Conservation (phyloP, 345 rosid species). For the Linum tenue region DNA sequence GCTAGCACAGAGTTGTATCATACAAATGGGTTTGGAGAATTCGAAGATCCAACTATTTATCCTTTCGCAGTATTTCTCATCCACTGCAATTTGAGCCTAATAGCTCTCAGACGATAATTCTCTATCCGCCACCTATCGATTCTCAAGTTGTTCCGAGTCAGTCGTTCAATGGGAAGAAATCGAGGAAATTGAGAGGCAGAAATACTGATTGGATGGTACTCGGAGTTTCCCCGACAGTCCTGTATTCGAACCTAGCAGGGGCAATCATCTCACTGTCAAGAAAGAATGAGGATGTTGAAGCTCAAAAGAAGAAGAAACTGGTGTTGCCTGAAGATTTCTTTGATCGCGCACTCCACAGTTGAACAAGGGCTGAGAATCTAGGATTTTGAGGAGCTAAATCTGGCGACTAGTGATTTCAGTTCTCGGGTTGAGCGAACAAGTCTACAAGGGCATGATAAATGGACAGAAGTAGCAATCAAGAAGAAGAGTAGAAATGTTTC, state of each 20-base stretch:
- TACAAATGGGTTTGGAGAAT: constrained; percentile 27
- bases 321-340: constrained; percentile 16
- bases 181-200: background rate
- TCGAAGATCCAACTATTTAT: constrained; percentile 9
- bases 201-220: background rate
- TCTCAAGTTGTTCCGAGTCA: background rate
- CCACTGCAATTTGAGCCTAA: constrained; percentile 39
- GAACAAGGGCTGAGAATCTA: constrained; percentile 33
- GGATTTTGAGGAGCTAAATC: constrained; percentile 22
- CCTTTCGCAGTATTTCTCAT: constrained; percentile 43
- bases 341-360: constrained; percentile 11
- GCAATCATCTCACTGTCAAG: background rate
- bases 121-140: constrained; percentile 10
- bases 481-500: constrained; percentile 23
- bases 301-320: constrained; percentile 10
- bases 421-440: constrained; percentile 21
- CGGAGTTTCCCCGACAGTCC: constrained; percentile 2
- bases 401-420: constrained; percentile 30
- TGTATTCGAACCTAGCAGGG: constrained; percentile 1
- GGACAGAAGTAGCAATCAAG: constrained; percentile 28
- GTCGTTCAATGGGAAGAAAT: background rate
- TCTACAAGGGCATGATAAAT: constrained; percentile 20
- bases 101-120: constrained; percentile 24
- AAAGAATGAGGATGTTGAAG: background rate
- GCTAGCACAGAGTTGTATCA: constrained; percentile 23